Percentiles rank a stretch among this genome's conserved stretches.
Evolutionary conservation across 805 yeast species (phyloP).

Genomic region (Wickerhamiella parazyma): DNA sequence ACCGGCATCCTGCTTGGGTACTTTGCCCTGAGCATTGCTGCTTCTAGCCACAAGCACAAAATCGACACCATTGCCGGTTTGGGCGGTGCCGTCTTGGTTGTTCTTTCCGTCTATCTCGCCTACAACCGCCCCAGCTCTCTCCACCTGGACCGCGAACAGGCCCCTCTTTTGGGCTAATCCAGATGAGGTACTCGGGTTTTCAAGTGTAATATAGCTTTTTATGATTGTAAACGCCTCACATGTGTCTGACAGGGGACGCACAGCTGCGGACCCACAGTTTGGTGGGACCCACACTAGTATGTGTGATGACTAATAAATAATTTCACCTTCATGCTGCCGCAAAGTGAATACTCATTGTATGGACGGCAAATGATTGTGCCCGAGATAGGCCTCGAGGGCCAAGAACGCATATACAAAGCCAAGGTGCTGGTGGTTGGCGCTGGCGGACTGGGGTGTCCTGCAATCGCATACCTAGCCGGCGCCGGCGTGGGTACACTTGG

Average conservation of each 20-base stretch:
- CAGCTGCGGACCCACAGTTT: too few relatives aligned
- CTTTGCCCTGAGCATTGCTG: constrained; percentile 50
- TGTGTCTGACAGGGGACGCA: too few relatives aligned
- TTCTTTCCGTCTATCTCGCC: constrained; percentile 1
- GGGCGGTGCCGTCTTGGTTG: not conserved
- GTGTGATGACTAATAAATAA: too few relatives aligned
- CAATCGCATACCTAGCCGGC: constrained; percentile 67
- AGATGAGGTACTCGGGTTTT: not conserved
- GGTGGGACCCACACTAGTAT: too few relatives aligned
- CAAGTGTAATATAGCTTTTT: too few relatives aligned
- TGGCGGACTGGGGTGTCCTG: constrained; percentile 95
- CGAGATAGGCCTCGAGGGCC: constrained; percentile 46
- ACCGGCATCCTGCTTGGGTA: constrained; percentile 46
- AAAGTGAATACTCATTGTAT: constrained; percentile 44
- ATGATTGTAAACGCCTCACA: too few relatives aligned
- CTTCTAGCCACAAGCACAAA: constrained; percentile 18
- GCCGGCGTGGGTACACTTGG: constrained; percentile 77
- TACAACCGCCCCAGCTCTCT: not conserved
- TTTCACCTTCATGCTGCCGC: not conserved
- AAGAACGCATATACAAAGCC: constrained; percentile 41
- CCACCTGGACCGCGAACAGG: constrained; percentile 1
- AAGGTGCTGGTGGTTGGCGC: constrained; percentile 78
- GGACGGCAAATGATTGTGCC: constrained; percentile 96
- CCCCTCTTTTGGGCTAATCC: constrained; percentile 2
- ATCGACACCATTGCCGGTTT: not conserved